These are phyloP conservation scores for Scedosporium dehoogii DNA, from an alignment of 2,329 filamentous ascomycete species.

Conservation along the genomic window DNA sequence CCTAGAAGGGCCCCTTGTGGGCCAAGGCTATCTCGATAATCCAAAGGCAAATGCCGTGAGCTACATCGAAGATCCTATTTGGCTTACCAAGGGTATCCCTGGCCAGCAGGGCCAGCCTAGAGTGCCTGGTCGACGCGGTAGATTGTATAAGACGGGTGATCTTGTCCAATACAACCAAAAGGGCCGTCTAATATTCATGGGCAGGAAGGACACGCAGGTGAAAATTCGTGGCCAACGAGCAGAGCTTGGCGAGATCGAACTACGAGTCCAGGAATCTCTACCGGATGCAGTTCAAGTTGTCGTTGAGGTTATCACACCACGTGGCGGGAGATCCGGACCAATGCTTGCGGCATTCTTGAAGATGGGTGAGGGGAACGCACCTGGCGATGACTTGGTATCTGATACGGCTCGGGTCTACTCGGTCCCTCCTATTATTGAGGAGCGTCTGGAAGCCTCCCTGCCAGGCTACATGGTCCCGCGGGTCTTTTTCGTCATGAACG, in stretches of 20 bases:
- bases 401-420: too few relatives aligned
- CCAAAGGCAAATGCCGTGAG: too few relatives aligned
- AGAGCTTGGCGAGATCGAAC: conserved; percentile 48
- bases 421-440: too few relatives aligned
- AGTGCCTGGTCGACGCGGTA: conserved; percentile 25
- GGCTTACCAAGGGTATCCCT: too few relatives aligned
- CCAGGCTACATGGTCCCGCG: conserved; percentile 3
- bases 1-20: conserved; percentile 48
- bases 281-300: conserved; percentile 27
- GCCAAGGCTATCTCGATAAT: conserved; percentile 45
- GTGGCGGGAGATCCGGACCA: conserved; percentile 27
- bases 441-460: not conserved
- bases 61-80: too few relatives aligned
- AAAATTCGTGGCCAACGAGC: conserved; percentile 57
- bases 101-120: conserved; percentile 24
- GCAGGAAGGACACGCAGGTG: conserved; percentile 55
- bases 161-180: conserved; percentile 43
- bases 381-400: too few relatives aligned
- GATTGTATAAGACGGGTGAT: conserved; percentile 51
- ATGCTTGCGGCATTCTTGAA: conserved; percentile 32
- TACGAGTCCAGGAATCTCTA: conserved; percentile 35
- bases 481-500: not conserved
- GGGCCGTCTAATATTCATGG: conserved; percentile 46
- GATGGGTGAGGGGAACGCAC: conserved; percentile 21
- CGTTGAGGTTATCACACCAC: conserved; percentile 37